Evolutionary conservation across 495 filamentous ascomycete genomes (phyloP).

Genomic region (Hypoxylon perforatum): DNA sequence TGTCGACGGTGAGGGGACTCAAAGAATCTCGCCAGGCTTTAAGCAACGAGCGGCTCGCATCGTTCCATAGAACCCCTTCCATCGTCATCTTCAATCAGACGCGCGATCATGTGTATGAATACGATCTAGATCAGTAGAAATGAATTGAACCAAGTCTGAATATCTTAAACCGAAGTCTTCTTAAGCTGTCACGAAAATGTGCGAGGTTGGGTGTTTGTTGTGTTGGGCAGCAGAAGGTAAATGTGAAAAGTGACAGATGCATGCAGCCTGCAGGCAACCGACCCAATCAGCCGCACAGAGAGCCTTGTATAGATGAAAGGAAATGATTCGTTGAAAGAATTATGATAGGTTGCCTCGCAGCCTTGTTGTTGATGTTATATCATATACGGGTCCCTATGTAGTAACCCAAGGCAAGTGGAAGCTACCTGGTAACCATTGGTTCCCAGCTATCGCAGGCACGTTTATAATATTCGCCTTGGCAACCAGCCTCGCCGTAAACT

Average conservation of each 20-base stretch:
- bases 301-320: too few species aligned
- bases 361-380: too few species aligned
- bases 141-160: neutral
- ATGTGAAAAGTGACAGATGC: neutral
- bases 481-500: too few species aligned
- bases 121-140: neutral
- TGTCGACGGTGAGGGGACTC: slow-evolving; percentile 59
- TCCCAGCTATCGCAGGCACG: too few species aligned
- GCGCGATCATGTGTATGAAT: neutral
- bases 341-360: too few species aligned
- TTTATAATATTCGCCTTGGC: too few species aligned
- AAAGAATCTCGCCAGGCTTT: slow-evolving; percentile 31
- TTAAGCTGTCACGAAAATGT: too few species aligned
- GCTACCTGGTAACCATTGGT: too few species aligned
- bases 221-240: neutral
- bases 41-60: slow-evolving; percentile 4
- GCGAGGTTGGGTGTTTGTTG: neutral
- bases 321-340: too few species aligned
- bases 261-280: neutral
- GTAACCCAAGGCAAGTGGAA: too few species aligned
- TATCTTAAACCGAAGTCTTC: neutral
- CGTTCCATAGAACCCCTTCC: neutral
- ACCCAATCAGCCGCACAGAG: too few species aligned
- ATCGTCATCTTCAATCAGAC: neutral
- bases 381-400: too few species aligned